Conservation (phyloP, 192 early-diverging fungal genomes). For the Cladochytrium replicatum region DNA sequence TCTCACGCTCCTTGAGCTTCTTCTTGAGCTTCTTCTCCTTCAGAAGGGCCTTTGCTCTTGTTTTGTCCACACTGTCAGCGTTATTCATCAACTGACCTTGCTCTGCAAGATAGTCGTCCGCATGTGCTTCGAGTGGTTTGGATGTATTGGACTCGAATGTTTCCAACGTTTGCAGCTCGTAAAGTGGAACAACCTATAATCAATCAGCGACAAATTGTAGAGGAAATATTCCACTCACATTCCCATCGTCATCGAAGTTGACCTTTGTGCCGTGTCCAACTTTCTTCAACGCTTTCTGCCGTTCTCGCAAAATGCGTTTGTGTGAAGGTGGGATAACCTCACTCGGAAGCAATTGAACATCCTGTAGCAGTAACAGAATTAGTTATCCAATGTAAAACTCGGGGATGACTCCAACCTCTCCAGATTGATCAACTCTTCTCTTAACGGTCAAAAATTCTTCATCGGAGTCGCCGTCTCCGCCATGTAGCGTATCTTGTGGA, state of each 20-base stretch:
- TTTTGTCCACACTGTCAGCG: conserved; percentile 74
- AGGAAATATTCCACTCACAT: too few species aligned
- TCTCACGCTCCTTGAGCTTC: conserved; percentile 37
- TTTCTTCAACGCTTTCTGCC: conserved; percentile 66
- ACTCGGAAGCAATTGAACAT: too few species aligned
- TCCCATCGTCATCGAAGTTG: conserved; percentile 92
- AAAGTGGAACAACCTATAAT: too few species aligned
- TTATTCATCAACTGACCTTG: conserved; percentile 56
- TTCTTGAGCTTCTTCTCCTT: conserved; percentile 59
- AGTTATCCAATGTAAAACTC: conserved; percentile 6
- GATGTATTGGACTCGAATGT: conserved; percentile 72
- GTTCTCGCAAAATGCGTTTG: conserved; percentile 20
- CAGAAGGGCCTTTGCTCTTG: conserved; percentile 49
- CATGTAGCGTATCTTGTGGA: conserved; percentile 37
- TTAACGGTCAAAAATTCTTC: conserved; percentile 78
- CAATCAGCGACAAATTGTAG: conserved; percentile 6
- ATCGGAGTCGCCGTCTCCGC: conserved; percentile 43
- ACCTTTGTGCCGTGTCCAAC: conserved; percentile 59
- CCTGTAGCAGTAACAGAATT: too few species aligned
- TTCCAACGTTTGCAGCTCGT: conserved; percentile 71
- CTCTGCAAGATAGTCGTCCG: conserved; percentile 62
- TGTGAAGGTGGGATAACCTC: too few species aligned
- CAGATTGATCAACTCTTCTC: conserved; percentile 72
- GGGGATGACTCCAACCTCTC: conserved; percentile 29
- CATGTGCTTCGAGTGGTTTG: conserved; percentile 54